Conservation (phyloP, 129 eudicot species). For the Rutidosis leptorrhynchoides region DNA sequence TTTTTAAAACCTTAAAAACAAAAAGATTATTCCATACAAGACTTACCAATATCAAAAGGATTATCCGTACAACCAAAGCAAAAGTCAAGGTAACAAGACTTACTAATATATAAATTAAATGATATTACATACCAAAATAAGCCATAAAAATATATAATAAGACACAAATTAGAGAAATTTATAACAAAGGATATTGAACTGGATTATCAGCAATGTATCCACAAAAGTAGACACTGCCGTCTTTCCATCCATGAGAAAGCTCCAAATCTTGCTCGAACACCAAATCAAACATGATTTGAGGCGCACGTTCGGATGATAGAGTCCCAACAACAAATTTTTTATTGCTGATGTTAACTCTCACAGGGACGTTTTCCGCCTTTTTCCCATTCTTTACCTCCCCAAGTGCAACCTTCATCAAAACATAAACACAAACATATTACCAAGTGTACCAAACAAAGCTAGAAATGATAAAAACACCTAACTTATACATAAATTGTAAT, state of each 20-base stretch:
- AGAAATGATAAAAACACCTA: neutral
- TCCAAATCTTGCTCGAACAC: conserved; percentile 69
- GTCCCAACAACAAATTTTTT: conserved; percentile 46
- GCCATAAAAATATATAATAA: neutral
- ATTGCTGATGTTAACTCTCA: conserved; percentile 37
- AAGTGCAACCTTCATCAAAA: conserved; percentile 51
- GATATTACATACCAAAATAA: neutral
- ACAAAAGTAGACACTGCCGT: conserved; percentile 67
- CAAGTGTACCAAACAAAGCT: neutral
- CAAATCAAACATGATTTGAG: conserved; percentile 69
- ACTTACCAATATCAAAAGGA: conserved; percentile 30
- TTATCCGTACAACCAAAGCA: conserved; percentile 16
- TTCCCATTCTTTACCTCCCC: conserved; percentile 65
- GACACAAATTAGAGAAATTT: neutral
- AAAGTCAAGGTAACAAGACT: conserved; percentile 32
- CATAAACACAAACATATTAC: neutral
- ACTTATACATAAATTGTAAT: no score
- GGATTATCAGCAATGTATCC: conserved; percentile 55
- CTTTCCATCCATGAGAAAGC: conserved; percentile 78
- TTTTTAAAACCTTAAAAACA: neutral
- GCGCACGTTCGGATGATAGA: conserved; percentile 46
- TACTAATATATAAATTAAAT: neutral
- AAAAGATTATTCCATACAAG: neutral
- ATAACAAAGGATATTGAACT: conserved; percentile 30
- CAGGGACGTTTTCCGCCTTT: conserved; percentile 41